phyloP scores from a whole-genome alignment of 208 protist species.

The Wallacemonas rigidus region DNA sequence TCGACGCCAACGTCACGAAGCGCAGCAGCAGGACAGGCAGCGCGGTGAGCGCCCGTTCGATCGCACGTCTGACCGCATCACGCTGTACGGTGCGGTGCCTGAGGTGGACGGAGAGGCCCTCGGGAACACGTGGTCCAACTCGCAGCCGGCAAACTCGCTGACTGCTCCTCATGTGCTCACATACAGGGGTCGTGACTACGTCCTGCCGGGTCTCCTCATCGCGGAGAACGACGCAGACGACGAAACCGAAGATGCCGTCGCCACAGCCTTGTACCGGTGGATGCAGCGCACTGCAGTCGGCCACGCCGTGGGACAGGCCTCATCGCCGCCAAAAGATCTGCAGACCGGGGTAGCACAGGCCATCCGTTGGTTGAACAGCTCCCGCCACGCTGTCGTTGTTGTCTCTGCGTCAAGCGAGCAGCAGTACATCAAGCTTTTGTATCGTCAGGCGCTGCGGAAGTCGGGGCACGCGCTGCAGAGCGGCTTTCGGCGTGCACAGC shows the following conservation, averaged over 20 bases:
- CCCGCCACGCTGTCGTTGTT: conserved; percentile 28
- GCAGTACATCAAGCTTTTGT: conserved; percentile 38
- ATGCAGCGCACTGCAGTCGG: not conserved
- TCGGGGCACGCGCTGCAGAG: not conserved
- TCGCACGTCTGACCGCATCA: too few species aligned
- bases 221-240: conserved; percentile 2
- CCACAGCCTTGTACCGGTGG: not conserved
- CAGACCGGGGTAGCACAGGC: not conserved
- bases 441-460: conserved; percentile 33
- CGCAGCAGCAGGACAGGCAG: too few species aligned
- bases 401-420: conserved; percentile 28
- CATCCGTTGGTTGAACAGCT: conserved; percentile 14
- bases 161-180: not conserved
- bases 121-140: not conserved
- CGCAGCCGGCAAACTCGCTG: not conserved
- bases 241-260: not conserved
- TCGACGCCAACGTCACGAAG: not conserved
- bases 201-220: conserved; percentile 24
- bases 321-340: not conserved
- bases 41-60: too few species aligned
- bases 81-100: not conserved
- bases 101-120: too few species aligned
- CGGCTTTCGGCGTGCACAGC: not conserved
- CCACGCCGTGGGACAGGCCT: not conserved
- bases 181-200: conserved; percentile 7